phyloP scores from a whole-genome alignment of 768 basidiomycete genomes.

The Gloeostereum incarnatum region DNA sequence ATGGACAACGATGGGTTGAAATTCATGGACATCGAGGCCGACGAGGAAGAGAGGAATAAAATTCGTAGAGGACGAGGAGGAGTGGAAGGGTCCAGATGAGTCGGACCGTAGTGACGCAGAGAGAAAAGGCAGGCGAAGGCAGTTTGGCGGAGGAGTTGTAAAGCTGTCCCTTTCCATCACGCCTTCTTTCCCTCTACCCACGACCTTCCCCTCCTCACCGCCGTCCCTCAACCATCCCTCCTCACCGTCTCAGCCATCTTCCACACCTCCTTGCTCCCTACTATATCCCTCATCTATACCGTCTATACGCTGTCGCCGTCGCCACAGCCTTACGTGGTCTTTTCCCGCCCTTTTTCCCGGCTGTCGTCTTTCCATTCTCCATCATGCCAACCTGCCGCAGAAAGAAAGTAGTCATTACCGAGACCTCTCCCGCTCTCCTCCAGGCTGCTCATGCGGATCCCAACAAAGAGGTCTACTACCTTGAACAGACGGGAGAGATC shows the following conservation, averaged over 20 bases:
- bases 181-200: no score
- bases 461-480: conserved; percentile 78
- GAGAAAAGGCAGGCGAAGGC: not conserved
- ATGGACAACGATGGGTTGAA: not conserved
- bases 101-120: no score
- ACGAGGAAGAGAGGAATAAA: conserved; percentile 3
- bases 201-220: conserved; percentile 5
- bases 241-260: conserved; percentile 2
- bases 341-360: conserved; percentile 43
- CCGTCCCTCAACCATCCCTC: conserved; percentile 6
- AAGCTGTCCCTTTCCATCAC: no score
- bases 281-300: conserved; percentile 3
- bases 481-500: conserved; percentile 93
- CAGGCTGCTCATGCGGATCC: conserved; percentile 56
- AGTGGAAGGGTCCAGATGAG: not conserved
- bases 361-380: conserved; percentile 12
- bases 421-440: conserved; percentile 65
- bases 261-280: not conserved
- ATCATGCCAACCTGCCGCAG: conserved; percentile 83
- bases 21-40: conserved; percentile 1
- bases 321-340: conserved; percentile 47
- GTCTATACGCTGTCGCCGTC: conserved; percentile 36
- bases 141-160: conserved; percentile 2
- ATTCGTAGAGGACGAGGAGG: conserved; percentile 1
- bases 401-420: conserved; percentile 84